Conservation (phyloP, 371 early-diverging fungal species). For the Sporodiniella umbellata region DNA sequence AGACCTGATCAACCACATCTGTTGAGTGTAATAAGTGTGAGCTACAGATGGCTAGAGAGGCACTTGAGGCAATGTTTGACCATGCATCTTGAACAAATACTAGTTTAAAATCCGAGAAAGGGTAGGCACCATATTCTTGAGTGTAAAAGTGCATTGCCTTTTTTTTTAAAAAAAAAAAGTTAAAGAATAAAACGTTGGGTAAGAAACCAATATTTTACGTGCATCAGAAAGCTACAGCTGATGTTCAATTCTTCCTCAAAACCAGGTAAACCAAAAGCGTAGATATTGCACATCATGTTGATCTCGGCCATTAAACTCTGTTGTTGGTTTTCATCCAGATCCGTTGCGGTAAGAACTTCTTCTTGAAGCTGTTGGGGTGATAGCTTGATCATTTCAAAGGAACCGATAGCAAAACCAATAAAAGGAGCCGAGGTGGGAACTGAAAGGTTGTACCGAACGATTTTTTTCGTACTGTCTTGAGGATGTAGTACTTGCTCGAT, state of each 20-base stretch:
- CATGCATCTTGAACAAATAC: slow-evolving; percentile 84
- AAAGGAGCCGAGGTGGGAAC: slow-evolving; percentile 68
- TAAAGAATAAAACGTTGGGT: neutral
- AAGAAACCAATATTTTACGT: slow-evolving; percentile 37
- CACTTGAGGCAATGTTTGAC: slow-evolving; percentile 63
- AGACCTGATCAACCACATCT: slow-evolving; percentile 86
- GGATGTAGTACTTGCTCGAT: slow-evolving; percentile 70
- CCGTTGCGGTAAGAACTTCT: slow-evolving; percentile 42
- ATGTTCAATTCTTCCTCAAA: slow-evolving; percentile 53
- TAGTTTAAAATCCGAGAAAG: slow-evolving; percentile 80
- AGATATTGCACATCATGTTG: slow-evolving; percentile 62
- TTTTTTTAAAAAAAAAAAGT: neutral
- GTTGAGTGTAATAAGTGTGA: slow-evolving; percentile 68
- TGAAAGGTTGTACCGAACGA: slow-evolving; percentile 60
- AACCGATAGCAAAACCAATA: slow-evolving; percentile 75
- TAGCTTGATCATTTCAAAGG: slow-evolving; percentile 57
- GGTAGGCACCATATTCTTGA: slow-evolving; percentile 86
- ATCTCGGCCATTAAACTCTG: slow-evolving; percentile 45
- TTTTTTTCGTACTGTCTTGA: slow-evolving; percentile 46
- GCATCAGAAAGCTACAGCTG: slow-evolving; percentile 64
- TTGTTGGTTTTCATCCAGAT: slow-evolving; percentile 47
- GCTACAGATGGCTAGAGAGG: slow-evolving; percentile 68
- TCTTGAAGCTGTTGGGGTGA: slow-evolving; percentile 45
- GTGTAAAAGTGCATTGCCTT: slow-evolving; percentile 81
- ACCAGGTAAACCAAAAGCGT: slow-evolving; percentile 67